These are phyloP conservation scores for Schoenoplectus tabernaemontani DNA, from an alignment of 202 grass and related monocot species.

Conservation along the genomic window DNA sequence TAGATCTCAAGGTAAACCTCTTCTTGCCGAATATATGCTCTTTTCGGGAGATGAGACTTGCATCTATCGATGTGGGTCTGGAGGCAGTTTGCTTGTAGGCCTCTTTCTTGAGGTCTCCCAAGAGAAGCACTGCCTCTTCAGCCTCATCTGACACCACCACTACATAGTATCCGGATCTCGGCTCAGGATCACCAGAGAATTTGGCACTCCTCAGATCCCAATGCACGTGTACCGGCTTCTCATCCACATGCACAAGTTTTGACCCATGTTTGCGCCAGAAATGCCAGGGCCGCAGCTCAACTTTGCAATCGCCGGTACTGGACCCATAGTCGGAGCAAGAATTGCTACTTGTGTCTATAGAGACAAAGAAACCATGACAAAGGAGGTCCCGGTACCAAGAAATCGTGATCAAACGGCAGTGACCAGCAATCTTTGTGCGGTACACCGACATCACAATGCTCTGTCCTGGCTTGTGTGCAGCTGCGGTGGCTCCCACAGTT, in stretches of 20 bases:
- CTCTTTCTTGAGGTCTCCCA: constrained; percentile 86
- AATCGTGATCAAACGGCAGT: constrained; percentile 56
- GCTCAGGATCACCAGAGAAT: constrained; percentile 71
- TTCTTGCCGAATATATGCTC: constrained; percentile 87
- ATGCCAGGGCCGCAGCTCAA: constrained; percentile 83
- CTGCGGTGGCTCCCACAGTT: not conserved
- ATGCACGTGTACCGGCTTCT: constrained; percentile 46
- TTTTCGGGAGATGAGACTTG: constrained; percentile 63
- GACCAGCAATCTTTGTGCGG: constrained; percentile 65
- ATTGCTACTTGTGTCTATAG: not conserved
- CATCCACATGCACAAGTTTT: constrained; percentile 62
- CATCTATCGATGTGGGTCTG: constrained; percentile 49
- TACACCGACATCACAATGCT: constrained; percentile 55
- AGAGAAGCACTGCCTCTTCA: constrained; percentile 59
- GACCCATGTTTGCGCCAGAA: constrained; percentile 86
- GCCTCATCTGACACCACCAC: constrained; percentile 45
- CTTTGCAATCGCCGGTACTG: constrained; percentile 45
- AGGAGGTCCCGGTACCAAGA: constrained; percentile 67
- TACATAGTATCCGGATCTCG: constrained; percentile 59
- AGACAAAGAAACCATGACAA: constrained; percentile 42
- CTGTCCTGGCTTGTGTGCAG: constrained; percentile 13
- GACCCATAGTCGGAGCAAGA: constrained; percentile 3
- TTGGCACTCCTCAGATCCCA: constrained; percentile 70
- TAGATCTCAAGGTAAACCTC: constrained; percentile 56
- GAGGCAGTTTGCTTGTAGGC: constrained; percentile 52